Conservation (phyloP, 768 basidiomycete genomes). For the Solioccasus polychromus region DNA sequence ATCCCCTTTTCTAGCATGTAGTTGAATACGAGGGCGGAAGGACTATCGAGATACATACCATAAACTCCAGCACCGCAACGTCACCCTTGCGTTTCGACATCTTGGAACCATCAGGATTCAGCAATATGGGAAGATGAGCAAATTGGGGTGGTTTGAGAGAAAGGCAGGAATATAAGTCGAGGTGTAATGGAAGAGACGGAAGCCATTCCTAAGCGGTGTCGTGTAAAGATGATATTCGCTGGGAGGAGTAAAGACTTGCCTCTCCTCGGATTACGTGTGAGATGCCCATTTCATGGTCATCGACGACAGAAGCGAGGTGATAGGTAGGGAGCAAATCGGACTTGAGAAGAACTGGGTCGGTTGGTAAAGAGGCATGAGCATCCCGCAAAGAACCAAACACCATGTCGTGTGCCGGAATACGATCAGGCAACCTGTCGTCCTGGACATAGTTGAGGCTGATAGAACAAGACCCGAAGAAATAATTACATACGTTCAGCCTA, state of each 20-base stretch:
- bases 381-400: slow-evolving; percentile 76
- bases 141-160: slow-evolving; percentile 72
- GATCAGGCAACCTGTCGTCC: slow-evolving; percentile 56
- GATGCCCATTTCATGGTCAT: slow-evolving; percentile 95
- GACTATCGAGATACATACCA: slow-evolving; percentile 45
- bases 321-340: slow-evolving; percentile 94
- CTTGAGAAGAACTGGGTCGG: slow-evolving; percentile 91
- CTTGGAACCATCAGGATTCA: slow-evolving; percentile 89
- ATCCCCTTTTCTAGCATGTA: slow-evolving; percentile 64
- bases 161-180: slow-evolving; percentile 83
- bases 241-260: slow-evolving; percentile 39
- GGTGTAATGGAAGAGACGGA: slow-evolving; percentile 86
- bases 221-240: background rate
- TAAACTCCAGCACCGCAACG: slow-evolving; percentile 82
- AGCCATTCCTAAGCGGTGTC: slow-evolving; percentile 79
- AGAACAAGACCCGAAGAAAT: background rate
- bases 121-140: slow-evolving; percentile 86
- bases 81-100: slow-evolving; percentile 95
- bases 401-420: slow-evolving; percentile 56
- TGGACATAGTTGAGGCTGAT: slow-evolving; percentile 23
- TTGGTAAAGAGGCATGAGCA: slow-evolving; percentile 73
- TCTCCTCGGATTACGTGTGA: slow-evolving; percentile 95
- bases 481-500: slow-evolving; percentile 75
- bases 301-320: slow-evolving; percentile 92
- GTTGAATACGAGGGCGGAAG: background rate